Conservation (phyloP, 2,329 filamentous ascomycete species). For the Colletotrichum camelliae region DNA sequence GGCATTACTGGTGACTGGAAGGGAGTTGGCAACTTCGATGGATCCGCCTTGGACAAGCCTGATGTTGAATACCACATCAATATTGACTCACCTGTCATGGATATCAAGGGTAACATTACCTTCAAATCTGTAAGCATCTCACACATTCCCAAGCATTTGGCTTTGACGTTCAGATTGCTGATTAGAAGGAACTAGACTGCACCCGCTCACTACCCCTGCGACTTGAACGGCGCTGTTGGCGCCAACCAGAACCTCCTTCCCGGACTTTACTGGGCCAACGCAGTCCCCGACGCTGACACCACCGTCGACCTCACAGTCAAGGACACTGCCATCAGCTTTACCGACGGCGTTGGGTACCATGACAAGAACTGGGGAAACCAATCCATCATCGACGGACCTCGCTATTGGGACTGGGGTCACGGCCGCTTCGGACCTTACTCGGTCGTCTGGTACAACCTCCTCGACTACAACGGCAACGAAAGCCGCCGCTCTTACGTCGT, state of each 20-base stretch:
- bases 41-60: background rate
- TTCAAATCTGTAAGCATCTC: background rate
- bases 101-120: background rate
- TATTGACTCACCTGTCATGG: background rate
- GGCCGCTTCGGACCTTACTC: slow-evolving; percentile 44
- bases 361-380: slow-evolving; percentile 52
- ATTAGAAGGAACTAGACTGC: background rate
- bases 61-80: background rate
- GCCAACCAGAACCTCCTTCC: background rate
- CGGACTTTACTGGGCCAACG: background rate
- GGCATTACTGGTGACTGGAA: background rate
- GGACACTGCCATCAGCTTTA: background rate
- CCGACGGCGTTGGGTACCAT: slow-evolving; percentile 44
- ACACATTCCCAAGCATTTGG: fast-evolving
- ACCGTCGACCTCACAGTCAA: background rate
- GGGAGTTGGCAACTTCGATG: background rate
- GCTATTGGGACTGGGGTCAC: slow-evolving; percentile 50
- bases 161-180: fast-evolving
- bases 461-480: slow-evolving; percentile 29
- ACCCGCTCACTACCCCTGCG: background rate
- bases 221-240: background rate
- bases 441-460: slow-evolving; percentile 47
- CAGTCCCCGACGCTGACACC: background rate
- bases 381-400: slow-evolving; percentile 16
- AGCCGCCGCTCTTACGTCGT: slow-evolving; percentile 32